These are phyloP conservation scores for Halocafeteria seosinensis DNA, from an alignment of 108 stramenopile genomes.

Conservation along the genomic window DNA sequence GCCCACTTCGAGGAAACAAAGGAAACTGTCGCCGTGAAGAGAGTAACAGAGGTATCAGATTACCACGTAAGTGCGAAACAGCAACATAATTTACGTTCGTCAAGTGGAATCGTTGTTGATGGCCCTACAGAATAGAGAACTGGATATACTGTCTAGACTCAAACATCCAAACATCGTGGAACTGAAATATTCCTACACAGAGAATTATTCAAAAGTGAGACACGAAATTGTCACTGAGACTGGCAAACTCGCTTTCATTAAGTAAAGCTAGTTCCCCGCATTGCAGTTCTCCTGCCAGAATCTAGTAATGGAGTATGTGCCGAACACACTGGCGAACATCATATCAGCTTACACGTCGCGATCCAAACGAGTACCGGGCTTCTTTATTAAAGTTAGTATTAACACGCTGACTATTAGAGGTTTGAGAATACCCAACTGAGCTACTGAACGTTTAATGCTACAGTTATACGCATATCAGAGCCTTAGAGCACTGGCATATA, in stretches of 20 bases:
- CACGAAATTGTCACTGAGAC: no score
- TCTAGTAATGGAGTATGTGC: slow-evolving; percentile 89
- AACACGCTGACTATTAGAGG: no score
- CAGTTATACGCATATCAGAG: slow-evolving; percentile 95
- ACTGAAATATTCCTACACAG: slow-evolving; percentile 75
- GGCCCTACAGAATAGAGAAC: slow-evolving; percentile 58
- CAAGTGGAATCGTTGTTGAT: no score
- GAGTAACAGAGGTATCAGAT: no score
- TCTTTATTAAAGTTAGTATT: no score
- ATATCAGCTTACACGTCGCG: no score
- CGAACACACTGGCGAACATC: no score
- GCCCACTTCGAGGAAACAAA: slow-evolving; percentile 84
- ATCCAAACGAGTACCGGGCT: no score
- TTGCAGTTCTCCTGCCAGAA: slow-evolving; percentile 74
- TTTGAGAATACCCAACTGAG: no score
- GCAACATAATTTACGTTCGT: not conserved
- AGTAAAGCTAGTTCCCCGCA: slow-evolving; percentile 74
- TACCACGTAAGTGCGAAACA: not conserved
- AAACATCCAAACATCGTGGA: slow-evolving; percentile 85
- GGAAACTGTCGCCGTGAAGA: slow-evolving; percentile 79
- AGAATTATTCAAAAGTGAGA: not conserved
- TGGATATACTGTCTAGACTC: slow-evolving; percentile 89
- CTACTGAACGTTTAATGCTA: not conserved
- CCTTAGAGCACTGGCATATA: slow-evolving; percentile 77
- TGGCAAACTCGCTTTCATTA: no score